A percentile compares a stretch with the other conserved stretches of the same genome.
Conservation (phyloP, 2,329 filamentous ascomycete genomes). For the Elsinoe fawcettii region DNA sequence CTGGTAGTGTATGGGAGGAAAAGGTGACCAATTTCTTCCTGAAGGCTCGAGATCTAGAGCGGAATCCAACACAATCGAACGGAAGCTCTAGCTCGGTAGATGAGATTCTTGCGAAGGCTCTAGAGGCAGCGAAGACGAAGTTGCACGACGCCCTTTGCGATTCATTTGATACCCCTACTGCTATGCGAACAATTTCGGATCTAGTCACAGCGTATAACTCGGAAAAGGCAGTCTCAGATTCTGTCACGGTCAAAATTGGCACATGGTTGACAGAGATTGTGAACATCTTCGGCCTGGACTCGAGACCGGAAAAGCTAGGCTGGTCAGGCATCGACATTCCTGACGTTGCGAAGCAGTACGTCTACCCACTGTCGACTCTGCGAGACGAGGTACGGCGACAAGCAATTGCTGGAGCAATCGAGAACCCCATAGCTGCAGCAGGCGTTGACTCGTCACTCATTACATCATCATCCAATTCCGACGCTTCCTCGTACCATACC, state of each 20-base stretch:
- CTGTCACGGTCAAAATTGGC: constrained; percentile 50
- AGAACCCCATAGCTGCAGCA: constrained; percentile 25
- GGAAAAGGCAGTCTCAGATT: constrained; percentile 39
- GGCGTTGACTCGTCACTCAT: constrained; percentile 20
- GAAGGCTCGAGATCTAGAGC: constrained; percentile 46
- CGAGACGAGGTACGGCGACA: constrained; percentile 51
- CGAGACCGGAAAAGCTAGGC: constrained; percentile 47
- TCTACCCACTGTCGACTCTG: constrained; percentile 52
- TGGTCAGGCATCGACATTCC: constrained; percentile 61
- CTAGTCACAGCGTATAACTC: constrained; percentile 71
- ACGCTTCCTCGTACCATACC: constrained; percentile 38
- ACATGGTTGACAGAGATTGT: constrained; percentile 78
- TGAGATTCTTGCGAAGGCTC: constrained; percentile 31
- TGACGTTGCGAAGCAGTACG: constrained; percentile 49
- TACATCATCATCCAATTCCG: constrained; percentile 15
- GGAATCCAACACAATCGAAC: constrained; percentile 18
- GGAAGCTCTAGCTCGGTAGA: constrained; percentile 19
- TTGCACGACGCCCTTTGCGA: constrained; percentile 63
- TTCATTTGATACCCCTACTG: constrained; percentile 78
- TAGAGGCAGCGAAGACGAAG: constrained; percentile 48
- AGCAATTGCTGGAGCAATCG: constrained; percentile 45
- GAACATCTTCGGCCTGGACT: constrained; percentile 74
- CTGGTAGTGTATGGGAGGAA: constrained; percentile 71
- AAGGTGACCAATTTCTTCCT: constrained; percentile 65
- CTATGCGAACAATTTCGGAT: constrained; percentile 69